These are phyloP conservation scores for Pichia sp. DNA, from an alignment of 1,139 yeast species.

Conservation along the genomic window DNA sequence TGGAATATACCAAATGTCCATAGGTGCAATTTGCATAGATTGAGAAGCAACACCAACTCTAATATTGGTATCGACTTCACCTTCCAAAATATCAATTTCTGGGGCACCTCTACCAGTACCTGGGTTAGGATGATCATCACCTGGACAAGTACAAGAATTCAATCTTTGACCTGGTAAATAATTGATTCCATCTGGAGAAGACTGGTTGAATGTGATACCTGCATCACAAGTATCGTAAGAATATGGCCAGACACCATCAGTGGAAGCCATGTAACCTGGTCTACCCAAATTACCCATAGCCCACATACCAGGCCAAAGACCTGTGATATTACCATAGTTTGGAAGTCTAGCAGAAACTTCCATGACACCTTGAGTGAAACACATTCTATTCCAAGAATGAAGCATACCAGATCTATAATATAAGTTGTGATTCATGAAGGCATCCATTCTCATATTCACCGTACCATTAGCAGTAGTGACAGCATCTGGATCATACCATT, in stretches of 20 bases:
- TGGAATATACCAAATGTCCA: constrained; percentile 58
- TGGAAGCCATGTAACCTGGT: constrained; percentile 55
- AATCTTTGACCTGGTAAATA: constrained; percentile 53
- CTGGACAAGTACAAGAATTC: constrained; percentile 49
- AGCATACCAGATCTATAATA: constrained; percentile 57
- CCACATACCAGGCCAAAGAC: constrained; percentile 64
- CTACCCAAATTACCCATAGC: constrained; percentile 57
- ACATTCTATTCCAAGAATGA: constrained; percentile 55
- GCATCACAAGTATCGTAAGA: constrained; percentile 55
- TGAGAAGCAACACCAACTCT: constrained; percentile 49
- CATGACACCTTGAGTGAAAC: constrained; percentile 50
- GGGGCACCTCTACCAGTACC: constrained; percentile 63
- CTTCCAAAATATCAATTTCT: constrained; percentile 57
- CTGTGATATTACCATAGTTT: constrained; percentile 45
- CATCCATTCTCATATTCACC: constrained; percentile 44
- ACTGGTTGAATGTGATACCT: constrained; percentile 60
- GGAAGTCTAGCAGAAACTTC: constrained; percentile 49
- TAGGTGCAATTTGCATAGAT: constrained; percentile 54
- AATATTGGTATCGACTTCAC: constrained; percentile 39
- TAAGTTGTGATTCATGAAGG: constrained; percentile 47
- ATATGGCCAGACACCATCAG: constrained; percentile 64
- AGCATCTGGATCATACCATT: constrained; percentile 65
- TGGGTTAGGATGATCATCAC: constrained; percentile 51
- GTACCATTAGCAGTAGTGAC: constrained; percentile 47
- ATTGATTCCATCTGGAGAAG: constrained; percentile 54